Conservation (phyloP, 2,329 filamentous ascomycete genomes). For the Bimuria novae-zelandiae region DNA sequence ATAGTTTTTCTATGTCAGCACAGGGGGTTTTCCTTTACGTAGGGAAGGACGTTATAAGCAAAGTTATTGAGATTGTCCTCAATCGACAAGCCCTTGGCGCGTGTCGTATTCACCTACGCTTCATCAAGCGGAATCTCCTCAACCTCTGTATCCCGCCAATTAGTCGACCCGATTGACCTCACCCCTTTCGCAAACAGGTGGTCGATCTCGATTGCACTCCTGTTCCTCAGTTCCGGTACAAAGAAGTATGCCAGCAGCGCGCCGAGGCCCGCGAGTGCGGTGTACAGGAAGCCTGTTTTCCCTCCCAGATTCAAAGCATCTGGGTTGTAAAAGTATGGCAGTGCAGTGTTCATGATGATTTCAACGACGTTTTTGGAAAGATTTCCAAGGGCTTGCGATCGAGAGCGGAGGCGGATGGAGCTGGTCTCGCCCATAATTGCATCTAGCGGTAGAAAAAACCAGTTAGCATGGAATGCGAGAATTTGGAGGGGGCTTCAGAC, state of each 20-base stretch:
- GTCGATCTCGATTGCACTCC: slow-evolving; percentile 46
- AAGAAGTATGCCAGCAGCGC: slow-evolving; percentile 39
- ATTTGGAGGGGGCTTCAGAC: no score
- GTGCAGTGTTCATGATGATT: slow-evolving; percentile 10
- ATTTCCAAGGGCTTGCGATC: slow-evolving; percentile 43
- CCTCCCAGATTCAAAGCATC: slow-evolving; percentile 42
- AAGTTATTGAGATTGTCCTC: no score
- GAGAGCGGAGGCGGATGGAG: slow-evolving; percentile 37
- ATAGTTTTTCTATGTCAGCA: no score
- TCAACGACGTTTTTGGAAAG: slow-evolving; percentile 15
- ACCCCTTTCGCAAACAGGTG: slow-evolving; percentile 36
- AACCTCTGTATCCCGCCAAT: not conserved
- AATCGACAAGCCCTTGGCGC: no score
- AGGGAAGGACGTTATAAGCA: no score
- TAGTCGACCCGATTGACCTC: not conserved
- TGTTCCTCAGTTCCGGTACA: slow-evolving; percentile 43
- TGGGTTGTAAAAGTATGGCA: slow-evolving; percentile 46
- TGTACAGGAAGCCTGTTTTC: slow-evolving; percentile 47
- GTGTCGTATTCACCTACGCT: not conserved
- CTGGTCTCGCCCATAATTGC: slow-evolving; percentile 18
- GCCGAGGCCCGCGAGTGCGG: slow-evolving; percentile 30
- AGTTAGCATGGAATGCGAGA: no score
- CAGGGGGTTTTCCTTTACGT: no score
- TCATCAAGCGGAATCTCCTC: not conserved
- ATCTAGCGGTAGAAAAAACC: no score